Conservation (phyloP, 2,329 filamentous ascomycete species). For the Paradendryphiella salina region DNA sequence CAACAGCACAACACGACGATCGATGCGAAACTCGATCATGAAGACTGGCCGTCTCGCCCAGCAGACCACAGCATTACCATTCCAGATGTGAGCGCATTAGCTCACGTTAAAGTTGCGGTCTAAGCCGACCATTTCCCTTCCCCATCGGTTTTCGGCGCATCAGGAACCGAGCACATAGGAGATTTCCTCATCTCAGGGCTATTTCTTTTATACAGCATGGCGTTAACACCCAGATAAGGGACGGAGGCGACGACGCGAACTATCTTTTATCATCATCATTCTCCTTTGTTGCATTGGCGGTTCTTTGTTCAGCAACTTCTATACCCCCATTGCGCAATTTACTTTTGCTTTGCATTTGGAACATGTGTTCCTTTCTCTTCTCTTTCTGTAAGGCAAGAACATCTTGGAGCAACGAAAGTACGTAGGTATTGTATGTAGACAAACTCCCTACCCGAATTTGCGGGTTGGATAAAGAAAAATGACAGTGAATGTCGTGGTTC, state of each 20-base stretch:
- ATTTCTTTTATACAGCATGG: no score
- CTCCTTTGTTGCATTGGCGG: background rate
- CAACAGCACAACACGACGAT: slow-evolving; percentile 30
- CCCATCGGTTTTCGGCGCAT: background rate
- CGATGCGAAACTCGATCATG: slow-evolving; percentile 30
- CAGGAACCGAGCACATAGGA: background rate
- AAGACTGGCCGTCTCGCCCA: slow-evolving; percentile 34
- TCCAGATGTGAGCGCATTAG: slow-evolving; percentile 28
- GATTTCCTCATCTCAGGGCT: no score
- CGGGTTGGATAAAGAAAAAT: no score
- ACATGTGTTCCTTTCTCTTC: background rate
- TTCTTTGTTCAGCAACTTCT: background rate
- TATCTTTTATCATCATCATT: no score
- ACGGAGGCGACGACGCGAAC: no score
- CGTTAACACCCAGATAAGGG: no score
- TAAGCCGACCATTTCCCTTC: background rate
- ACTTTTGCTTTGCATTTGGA: background rate
- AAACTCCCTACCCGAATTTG: no score
- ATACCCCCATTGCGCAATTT: background rate
- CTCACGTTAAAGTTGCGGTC: slow-evolving; percentile 19
- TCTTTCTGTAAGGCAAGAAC: no score
- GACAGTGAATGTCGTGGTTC: no score
- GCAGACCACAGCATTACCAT: slow-evolving; percentile 20
- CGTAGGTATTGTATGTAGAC: no score
- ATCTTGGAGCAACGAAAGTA: no score